phyloP scores from a whole-genome alignment of 306 rosid species.

The Cicer cuneatum region DNA sequence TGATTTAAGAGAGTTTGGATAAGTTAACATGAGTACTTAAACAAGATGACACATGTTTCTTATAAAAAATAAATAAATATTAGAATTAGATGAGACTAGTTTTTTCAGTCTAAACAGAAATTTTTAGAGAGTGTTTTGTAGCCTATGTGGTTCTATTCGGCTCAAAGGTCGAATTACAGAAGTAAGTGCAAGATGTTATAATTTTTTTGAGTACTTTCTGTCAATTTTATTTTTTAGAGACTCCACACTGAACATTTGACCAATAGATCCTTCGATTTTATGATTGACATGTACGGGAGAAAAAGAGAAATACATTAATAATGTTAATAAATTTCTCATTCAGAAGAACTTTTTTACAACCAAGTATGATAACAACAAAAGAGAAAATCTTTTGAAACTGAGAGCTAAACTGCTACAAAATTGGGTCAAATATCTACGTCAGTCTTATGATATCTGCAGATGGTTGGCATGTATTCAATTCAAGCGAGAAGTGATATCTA shows the following conservation, averaged over 20 bases:
- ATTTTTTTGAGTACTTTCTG: too few relatives aligned
- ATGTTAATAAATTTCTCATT: conserved; percentile 4
- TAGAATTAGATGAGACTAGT: too few relatives aligned
- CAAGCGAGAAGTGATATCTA: conserved; percentile 35
- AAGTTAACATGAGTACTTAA: too few relatives aligned
- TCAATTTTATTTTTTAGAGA: conserved; percentile 9
- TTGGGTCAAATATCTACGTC: background rate
- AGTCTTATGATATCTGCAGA: background rate
- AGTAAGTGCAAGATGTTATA: too few relatives aligned
- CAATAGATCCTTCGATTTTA: background rate
- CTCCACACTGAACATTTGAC: background rate
- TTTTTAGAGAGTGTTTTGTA: too few relatives aligned
- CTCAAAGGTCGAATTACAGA: too few relatives aligned
- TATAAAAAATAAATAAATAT: too few relatives aligned
- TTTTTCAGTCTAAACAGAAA: too few relatives aligned
- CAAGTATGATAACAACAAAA: background rate
- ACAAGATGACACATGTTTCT: too few relatives aligned
- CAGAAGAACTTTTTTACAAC: background rate
- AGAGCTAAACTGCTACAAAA: background rate
- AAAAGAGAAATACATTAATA: background rate
- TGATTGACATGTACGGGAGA: background rate
- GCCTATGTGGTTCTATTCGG: too few relatives aligned
- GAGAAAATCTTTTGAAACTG: background rate
- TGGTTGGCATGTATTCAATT: background rate
- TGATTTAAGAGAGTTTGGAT: too few relatives aligned